Evolutionary conservation across 441 rosid genomes (phyloP), one percentile per base, ranked within the genome.

Genomic region (Croton laevigatus): DNA sequence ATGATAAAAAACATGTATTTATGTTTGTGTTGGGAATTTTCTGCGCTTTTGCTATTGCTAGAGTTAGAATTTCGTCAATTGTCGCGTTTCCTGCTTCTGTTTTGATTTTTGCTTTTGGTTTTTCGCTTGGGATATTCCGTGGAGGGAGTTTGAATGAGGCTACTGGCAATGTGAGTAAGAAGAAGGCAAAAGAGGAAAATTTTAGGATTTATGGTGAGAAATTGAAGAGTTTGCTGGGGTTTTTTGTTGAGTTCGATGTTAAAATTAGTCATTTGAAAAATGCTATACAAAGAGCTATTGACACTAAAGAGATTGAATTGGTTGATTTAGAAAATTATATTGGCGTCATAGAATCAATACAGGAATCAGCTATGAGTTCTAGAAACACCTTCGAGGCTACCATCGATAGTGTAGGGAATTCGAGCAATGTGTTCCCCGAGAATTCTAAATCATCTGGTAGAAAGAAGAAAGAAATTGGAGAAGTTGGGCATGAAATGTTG

Each of bases 31-130:
- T 78, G 59, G 78, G 73, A 7, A 38, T 83, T 61, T 72, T 85
- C 22, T 83, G 85, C 55, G 92, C 92, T 60, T 78, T 87, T 54
- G 82, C 84, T 9, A 63, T 87, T 74, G 78, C 81, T 59, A 82
- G 91, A 73, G 84, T 87, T 38, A 82, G 83, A 68, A 77, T 87
- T 62, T 86, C 86, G 19, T 79, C 85, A 8, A 71, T 87, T 70
- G 34, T 85, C 16, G 52, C 81, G 36, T 83, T 89, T 76, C 89
- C 91, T 4, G 90, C 89, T 48, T 73, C 88, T 51, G 81, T 79
- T 59, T 76, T 86, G 83, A 79, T 89, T 49, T 89, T 86, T 27
- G 86, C 78, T 36, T 49, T 78, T 62, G 90, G 95, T 65, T 83
- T 89, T 74, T 86, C 89, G 0, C 20, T 82, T 52, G 94, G 91